phyloP scores from a whole-genome alignment of 495 filamentous ascomycete genomes.

The Tuber indicum region DNA sequence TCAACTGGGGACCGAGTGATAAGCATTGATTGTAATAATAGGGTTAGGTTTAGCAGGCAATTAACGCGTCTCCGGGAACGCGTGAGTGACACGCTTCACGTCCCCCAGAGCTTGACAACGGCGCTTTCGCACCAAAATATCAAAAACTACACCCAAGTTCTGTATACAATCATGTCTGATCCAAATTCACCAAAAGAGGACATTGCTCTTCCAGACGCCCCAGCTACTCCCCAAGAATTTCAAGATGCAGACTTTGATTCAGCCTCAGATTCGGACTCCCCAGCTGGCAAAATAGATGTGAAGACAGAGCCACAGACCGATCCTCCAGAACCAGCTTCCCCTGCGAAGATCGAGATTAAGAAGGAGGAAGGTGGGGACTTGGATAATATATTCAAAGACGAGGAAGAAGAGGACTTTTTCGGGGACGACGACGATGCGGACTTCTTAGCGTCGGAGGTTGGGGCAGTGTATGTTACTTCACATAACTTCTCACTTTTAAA shows the following conservation, averaged over 20 bases:
- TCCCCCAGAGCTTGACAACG: conserved; percentile 1
- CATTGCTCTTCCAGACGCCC: conserved; percentile 31
- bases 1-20: not conserved
- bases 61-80: conserved; percentile 22
- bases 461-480: conserved; percentile 15
- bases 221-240: conserved; percentile 5
- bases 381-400: conserved; percentile 23
- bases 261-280: conserved; percentile 6
- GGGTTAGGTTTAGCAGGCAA: conserved; percentile 8
- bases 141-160: conserved; percentile 7
- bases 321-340: conserved; percentile 11
- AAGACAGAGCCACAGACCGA: conserved; percentile 17
- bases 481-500: not conserved
- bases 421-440: conserved; percentile 28
- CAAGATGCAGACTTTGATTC: conserved; percentile 4
- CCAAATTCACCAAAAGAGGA: conserved; percentile 24
- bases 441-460: conserved; percentile 19
- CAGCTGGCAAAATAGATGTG: not conserved
- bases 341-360: conserved; percentile 7
- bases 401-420: conserved; percentile 24
- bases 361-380: conserved; percentile 18
- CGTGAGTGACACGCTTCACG: not conserved
- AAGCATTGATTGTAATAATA: not conserved
- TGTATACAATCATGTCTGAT: conserved; percentile 18
- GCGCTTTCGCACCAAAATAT: conserved; percentile 20